Evolutionary conservation across 257 asterid genomes (phyloP).

Genomic region (Nicotiana paniculata): DNA sequence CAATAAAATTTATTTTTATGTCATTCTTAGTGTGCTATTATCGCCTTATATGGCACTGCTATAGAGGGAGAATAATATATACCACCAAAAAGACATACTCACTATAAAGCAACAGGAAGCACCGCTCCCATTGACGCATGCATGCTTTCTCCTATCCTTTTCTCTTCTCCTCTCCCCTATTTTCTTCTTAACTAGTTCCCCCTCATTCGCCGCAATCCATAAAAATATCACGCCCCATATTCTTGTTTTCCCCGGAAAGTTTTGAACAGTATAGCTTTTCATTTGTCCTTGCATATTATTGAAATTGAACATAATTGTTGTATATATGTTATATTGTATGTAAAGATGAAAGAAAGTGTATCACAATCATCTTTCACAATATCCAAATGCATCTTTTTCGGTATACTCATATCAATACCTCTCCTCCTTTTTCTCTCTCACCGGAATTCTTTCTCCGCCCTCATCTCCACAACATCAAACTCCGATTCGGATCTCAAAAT

Average conservation of each 20-base stretch:
- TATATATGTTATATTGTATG: conserved; percentile 8
- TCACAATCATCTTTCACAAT: conserved; percentile 12
- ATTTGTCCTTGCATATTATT: neutral
- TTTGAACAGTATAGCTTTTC: neutral
- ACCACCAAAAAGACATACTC: neutral
- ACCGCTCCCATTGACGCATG: neutral
- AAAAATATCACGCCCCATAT: neutral
- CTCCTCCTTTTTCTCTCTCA: conserved; percentile 25
- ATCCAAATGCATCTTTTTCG: conserved; percentile 20
- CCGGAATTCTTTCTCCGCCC: neutral
- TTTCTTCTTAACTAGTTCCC: too few relatives aligned
- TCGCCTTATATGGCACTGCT: neutral
- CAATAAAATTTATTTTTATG: too few relatives aligned
- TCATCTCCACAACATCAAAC: neutral
- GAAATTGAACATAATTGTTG: neutral
- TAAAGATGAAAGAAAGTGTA: conserved; percentile 22
- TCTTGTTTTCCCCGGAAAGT: neutral
- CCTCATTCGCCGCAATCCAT: neutral
- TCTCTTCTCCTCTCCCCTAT: neutral
- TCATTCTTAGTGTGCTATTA: neutral
- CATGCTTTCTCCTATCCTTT: neutral
- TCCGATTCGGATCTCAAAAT: conserved; percentile 51
- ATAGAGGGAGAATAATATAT: too few relatives aligned
- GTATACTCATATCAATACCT: conserved; percentile 26
- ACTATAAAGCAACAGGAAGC: neutral